A percentile compares a stretch with the other conserved stretches of the same genome.
Evolutionary conservation across 2,329 filamentous ascomycete species (phyloP).

Genomic region (Fusarium odoratissimum): DNA sequence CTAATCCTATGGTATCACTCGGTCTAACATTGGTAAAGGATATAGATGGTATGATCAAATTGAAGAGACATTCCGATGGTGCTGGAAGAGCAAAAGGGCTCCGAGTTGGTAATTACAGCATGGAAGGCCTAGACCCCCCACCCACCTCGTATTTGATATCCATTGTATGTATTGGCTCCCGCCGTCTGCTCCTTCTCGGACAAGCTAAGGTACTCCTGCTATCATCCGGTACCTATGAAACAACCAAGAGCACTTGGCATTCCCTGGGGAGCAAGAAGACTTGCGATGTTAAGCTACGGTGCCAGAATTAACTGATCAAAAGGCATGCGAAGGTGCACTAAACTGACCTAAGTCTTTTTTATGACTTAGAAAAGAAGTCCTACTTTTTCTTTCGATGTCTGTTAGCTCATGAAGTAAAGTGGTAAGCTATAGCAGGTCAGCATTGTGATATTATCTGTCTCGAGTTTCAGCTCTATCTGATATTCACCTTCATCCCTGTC

Average conservation of each 20-base stretch:
- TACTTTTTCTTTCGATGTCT: neutral
- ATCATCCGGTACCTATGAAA: neutral
- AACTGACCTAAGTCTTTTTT: neutral
- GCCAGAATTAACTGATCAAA: neutral
- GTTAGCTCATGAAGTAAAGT: neutral
- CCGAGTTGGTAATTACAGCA: neutral
- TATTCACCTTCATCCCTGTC: conserved; percentile 3
- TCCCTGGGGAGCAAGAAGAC: neutral
- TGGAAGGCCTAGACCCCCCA: conserved; percentile 19
- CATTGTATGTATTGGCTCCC: neutral
- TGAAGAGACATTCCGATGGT: neutral
- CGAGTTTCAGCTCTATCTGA: conserved; percentile 9
- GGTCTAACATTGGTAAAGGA: neutral
- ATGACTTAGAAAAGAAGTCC: neutral
- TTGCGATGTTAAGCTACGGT: neutral
- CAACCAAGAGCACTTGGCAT: neutral
- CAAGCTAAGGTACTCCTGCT: conserved; percentile 8
- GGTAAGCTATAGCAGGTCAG: neutral
- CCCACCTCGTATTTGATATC: conserved; percentile 35
- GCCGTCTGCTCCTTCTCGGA: conserved; percentile 14
- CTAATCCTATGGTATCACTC: neutral
- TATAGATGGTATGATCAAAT: neutral
- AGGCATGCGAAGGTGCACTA: neutral
- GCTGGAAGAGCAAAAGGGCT: neutral
- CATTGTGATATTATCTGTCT: neutral